A percentile compares a stretch with the other conserved stretches of the same genome.
phyloP scores from a whole-genome alignment of 2,329 filamentous ascomycete genomes.

The Botrytis elliptica region DNA sequence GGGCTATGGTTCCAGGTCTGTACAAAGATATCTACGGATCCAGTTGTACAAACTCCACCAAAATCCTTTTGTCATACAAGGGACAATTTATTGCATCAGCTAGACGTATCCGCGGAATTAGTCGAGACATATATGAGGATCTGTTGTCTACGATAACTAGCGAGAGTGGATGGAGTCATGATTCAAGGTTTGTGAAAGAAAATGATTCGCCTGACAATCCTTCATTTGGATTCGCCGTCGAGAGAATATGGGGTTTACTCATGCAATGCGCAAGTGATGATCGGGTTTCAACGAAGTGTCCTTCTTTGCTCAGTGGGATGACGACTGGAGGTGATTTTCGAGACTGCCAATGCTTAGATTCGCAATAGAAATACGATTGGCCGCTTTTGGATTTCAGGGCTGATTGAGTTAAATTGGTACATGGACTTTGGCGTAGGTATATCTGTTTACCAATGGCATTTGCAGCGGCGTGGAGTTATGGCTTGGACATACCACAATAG shows the following conservation, averaged over 20 bases:
- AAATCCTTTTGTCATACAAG: conserved; percentile 46
- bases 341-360: conserved; percentile 37
- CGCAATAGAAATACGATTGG: background rate
- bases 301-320: conserved; percentile 77
- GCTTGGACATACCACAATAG: background rate
- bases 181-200: conserved; percentile 21
- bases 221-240: conserved; percentile 35
- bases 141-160: conserved; percentile 30
- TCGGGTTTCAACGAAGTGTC: conserved; percentile 76
- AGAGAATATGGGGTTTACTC: conserved; percentile 35
- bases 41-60: conserved; percentile 26
- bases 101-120: conserved; percentile 43
- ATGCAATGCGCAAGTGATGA: conserved; percentile 48
- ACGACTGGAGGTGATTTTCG: conserved; percentile 44
- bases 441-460: background rate
- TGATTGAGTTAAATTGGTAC: background rate
- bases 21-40: conserved; percentile 37
- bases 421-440: background rate
- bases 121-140: conserved; percentile 28
- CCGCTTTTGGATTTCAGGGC: background rate
- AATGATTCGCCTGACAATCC: conserved; percentile 32
- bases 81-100: conserved; percentile 50
- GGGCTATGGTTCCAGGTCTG: conserved; percentile 40
- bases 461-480: background rate
- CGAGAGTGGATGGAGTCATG: conserved; percentile 31